Percentiles rank a stretch among this genome's conserved stretches.
Evolutionary conservation across 2,329 filamentous ascomycete genomes (phyloP).

Genomic region (Fusarium setosum): DNA sequence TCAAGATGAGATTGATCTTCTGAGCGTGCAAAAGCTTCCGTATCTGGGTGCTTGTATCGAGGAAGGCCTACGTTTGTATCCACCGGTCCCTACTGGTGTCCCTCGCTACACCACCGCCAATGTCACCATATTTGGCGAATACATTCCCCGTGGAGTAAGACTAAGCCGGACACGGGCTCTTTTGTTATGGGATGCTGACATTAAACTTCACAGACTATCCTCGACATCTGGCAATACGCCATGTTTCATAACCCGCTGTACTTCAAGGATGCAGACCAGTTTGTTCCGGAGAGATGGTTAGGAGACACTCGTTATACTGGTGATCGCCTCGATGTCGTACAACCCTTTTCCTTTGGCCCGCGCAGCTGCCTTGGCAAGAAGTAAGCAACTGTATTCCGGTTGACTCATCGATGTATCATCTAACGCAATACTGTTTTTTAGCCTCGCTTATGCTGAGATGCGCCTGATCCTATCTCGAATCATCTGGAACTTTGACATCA

Average conservation of each 20-base stretch:
- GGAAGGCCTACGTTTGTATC: not conserved
- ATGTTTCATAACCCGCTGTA: not conserved
- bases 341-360: constrained; percentile 8
- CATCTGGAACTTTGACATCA: too few relatives aligned
- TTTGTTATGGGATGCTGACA: too few relatives aligned
- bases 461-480: too few relatives aligned
- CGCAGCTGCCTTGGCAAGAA: constrained; percentile 9
- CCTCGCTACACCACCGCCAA: not conserved
- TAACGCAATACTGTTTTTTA: too few relatives aligned
- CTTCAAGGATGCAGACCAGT: not conserved
- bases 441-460: too few relatives aligned
- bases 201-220: too few relatives aligned
- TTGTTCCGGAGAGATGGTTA: constrained; percentile 10
- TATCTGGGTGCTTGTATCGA: not conserved
- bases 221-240: constrained; percentile 8
- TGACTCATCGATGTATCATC: too few relatives aligned
- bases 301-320: not conserved
- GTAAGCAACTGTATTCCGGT: constrained; percentile 1
- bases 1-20: not conserved
- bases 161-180: too few relatives aligned
- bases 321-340: not conserved
- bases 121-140: too few relatives aligned
- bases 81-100: not conserved
- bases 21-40: not conserved
- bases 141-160: too few relatives aligned